These are phyloP conservation scores for Cyclostephanos invisitatus DNA, from an alignment of 108 stramenopile genomes.

Conservation along the genomic window DNA sequence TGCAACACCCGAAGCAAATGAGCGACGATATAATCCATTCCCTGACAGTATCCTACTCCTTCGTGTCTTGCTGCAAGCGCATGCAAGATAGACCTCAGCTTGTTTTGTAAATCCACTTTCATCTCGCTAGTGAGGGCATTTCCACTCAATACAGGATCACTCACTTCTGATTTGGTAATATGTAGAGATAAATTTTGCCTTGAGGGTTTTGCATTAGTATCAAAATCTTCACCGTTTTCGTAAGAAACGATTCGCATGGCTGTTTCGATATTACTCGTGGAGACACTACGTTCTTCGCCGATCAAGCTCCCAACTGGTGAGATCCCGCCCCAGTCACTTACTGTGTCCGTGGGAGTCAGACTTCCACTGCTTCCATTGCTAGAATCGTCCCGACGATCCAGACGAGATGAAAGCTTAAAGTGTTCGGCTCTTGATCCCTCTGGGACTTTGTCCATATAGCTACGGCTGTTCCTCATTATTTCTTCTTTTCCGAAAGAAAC, in stretches of 20 bases:
- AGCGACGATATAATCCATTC: slow-evolving; percentile 90
- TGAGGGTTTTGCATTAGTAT: slow-evolving; percentile 18
- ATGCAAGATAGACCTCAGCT: slow-evolving; percentile 79
- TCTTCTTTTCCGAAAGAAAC: slow-evolving; percentile 81
- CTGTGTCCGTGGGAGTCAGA: slow-evolving; percentile 72
- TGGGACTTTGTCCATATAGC: slow-evolving; percentile 62
- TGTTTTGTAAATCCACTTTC: slow-evolving; percentile 77
- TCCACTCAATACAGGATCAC: slow-evolving; percentile 72
- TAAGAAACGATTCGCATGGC: slow-evolving; percentile 19
- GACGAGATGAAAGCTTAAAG: slow-evolving; percentile 40
- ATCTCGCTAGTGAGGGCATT: slow-evolving; percentile 76
- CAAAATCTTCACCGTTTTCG: slow-evolving; percentile 17
- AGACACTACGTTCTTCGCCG: slow-evolving; percentile 36
- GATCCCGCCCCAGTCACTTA: slow-evolving; percentile 86
- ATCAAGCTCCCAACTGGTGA: slow-evolving; percentile 70
- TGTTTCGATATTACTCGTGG: slow-evolving; percentile 10
- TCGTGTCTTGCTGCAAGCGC: slow-evolving; percentile 76
- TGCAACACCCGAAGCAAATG: slow-evolving; percentile 85
- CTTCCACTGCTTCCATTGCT: slow-evolving; percentile 55
- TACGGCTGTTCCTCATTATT: slow-evolving; percentile 60
- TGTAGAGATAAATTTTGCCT: slow-evolving; percentile 21
- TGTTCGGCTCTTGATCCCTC: slow-evolving; percentile 53
- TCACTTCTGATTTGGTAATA: slow-evolving; percentile 36
- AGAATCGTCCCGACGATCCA: slow-evolving; percentile 31
- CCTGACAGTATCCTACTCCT: slow-evolving; percentile 88